A percentile compares a stretch with the other conserved stretches of the same genome.
Conservation (phyloP, 306 rosid species). For the Oxytropis ochrocephala region DNA sequence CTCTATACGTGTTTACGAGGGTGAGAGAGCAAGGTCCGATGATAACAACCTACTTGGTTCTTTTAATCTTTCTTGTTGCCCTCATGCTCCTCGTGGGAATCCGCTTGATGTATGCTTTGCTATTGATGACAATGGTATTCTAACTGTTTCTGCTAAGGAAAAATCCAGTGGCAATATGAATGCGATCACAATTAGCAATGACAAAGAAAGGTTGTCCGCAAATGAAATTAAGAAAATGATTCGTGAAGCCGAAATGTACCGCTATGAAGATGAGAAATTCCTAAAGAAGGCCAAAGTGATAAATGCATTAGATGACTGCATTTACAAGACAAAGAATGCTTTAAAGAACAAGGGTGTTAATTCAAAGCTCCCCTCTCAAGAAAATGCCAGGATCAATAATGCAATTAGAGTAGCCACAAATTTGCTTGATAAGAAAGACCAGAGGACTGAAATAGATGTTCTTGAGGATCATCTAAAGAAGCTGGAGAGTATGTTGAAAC, state of each 20-base stretch:
- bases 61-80: constrained; percentile 24
- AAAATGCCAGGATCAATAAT: no score
- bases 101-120: constrained; percentile 31
- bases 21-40: constrained; percentile 36
- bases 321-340: constrained; percentile 25
- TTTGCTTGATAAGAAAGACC: no score
- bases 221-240: constrained; percentile 36
- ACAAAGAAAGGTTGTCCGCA: constrained; percentile 26
- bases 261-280: constrained; percentile 32
- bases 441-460: no score
- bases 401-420: no score
- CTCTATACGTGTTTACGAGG: constrained; percentile 37
- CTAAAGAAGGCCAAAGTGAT: constrained; percentile 25
- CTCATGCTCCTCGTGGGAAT: constrained; percentile 40
- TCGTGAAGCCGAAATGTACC: constrained; percentile 31
- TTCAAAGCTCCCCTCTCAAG: no score
- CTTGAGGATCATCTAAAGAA: no score
- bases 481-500: no score
- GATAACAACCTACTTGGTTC: constrained; percentile 43
- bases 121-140: constrained; percentile 40
- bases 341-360: constrained; percentile 19
- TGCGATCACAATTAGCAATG: constrained; percentile 33
- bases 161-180: constrained; percentile 20
- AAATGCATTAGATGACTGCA: constrained; percentile 27
- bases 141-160: constrained; percentile 38